Evolutionary conservation across 208 protist genomes (phyloP), one percentile per base, ranked within the genome.

Genomic region (Angomonas deanei): DNA sequence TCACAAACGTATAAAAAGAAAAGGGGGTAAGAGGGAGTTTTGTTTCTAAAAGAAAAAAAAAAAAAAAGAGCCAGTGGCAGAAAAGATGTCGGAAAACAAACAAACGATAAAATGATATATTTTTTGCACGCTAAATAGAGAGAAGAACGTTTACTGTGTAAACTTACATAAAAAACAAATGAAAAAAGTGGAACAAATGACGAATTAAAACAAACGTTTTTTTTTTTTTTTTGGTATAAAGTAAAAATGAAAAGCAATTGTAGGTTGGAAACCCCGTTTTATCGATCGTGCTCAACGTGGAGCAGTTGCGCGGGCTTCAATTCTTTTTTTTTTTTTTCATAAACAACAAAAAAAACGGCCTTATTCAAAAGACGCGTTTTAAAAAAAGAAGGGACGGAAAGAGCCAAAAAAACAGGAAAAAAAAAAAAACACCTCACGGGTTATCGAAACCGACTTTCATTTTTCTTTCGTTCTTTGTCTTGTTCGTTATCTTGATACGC

Each of bases 321-420:
- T n/a, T n/a, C n/a, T n/a, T n/a, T n/a, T 21, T 68, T 31, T 63
- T 74, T 62, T 27, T 48, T 48, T 19, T 69, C 47, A 47, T 64
- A 74, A 1, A 64, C 6, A 28, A 56, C 50, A 19, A 34, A 6
- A 56, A 4, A 17, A 56, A 34, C 17, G 6, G 6, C 23, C 4
- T 3, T 21, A 23, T 27, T 50, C 26, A 50, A 23, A 21, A 50
- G 10, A 50, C 5, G 34, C 3, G 26, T 5, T 21, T 5, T 31
- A 34, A 26, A 17, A 49, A 19, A 49, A 3, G 4, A 46, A 3
- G 5, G 3, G 2, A n/a, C 24, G 30, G 21, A 46, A 8, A 47
- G 2, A 47, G 21, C 47, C 23, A 33, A 59, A 39, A 5, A 2
- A 39, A 59, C 4, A 39, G 17, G 30, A 59, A 59, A 49, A 50